phyloP scores from a whole-genome alignment of 495 filamentous ascomycete genomes.

The Penicillium antarcticum region DNA sequence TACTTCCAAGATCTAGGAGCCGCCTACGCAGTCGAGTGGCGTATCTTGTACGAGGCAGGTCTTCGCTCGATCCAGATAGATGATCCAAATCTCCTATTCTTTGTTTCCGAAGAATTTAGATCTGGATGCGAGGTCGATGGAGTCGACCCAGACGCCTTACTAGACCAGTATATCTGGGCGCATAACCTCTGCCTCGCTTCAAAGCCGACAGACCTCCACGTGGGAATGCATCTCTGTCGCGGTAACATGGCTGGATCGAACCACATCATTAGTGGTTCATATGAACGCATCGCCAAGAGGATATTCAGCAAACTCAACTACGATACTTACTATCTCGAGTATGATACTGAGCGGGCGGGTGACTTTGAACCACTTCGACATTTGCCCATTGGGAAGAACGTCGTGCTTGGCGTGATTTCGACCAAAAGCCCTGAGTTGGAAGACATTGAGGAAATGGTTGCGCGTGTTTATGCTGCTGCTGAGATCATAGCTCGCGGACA shows the following conservation, averaged over 20 bases:
- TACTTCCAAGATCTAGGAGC: constrained; percentile 11
- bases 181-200: constrained; percentile 58
- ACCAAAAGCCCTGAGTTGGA: constrained; percentile 16
- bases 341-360: constrained; percentile 16
- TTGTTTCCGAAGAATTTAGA: constrained; percentile 15
- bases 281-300: constrained; percentile 51
- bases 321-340: constrained; percentile 23
- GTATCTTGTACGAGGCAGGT: constrained; percentile 13
- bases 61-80: constrained; percentile 17
- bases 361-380: constrained; percentile 19
- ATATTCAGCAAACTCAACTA: constrained; percentile 16
- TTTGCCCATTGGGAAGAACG: constrained; percentile 18
- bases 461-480: constrained; percentile 52
- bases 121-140: constrained; percentile 9
- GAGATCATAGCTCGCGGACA: constrained; percentile 49
- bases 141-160: constrained; percentile 40
- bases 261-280: constrained; percentile 56
- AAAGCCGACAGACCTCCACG: constrained; percentile 54
- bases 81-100: constrained; percentile 16
- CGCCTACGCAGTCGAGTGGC: constrained; percentile 4
- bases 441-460: constrained; percentile 34
- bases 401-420: constrained; percentile 19
- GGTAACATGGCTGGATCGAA: constrained; percentile 51
- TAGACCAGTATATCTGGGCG: constrained; percentile 54
- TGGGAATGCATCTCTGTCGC: constrained; percentile 61